Base-by-base conservation (phyloP, 2,329 filamentous ascomycete species). In the Monilinia fructigena region DNA sequence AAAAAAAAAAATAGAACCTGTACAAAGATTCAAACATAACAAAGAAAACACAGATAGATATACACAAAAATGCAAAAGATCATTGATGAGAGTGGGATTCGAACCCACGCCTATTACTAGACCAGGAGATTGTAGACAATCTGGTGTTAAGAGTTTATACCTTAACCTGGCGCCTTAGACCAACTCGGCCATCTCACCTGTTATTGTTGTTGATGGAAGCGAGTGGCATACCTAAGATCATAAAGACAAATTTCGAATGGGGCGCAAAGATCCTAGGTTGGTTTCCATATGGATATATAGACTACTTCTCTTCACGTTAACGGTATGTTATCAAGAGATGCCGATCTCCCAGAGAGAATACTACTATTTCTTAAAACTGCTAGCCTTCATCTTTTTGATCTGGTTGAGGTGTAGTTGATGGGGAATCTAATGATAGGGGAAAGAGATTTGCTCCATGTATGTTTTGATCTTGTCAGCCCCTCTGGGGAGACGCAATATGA, bases 161-260 rank as follows among this genome's bases (percentile, higher is more conserved):
- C 56, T 60, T 60, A 60, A 60, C 56, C 56, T 60, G 56, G 56
- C 56, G 56, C 56, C 56, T 60, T 60, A 48, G 56, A 60, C 56
- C 56, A 48, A 60, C 56, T 60, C 56, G 42, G 58, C 45, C 45
- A 60, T 60, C 58, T 60, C 58, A 60, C 58, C 56, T 16, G 12
- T 11, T 48, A 10, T 11, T 53, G 28, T 2, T 8, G 45, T 58
- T 58, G 40, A 31, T 47, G 10, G 1, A 8, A 1, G 14, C 10
- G 0, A 14, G 8, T 2, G 38, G 1, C 2, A 0, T 0, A 0
- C 0, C 1, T 1, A 2, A 1, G 16, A 1, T 12, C 45, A 45
- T 26, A 0, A 45, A 40, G n/a, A 3, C 8, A 3, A 55, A 14
- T 40, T 14, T 3, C 23, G 5, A 6, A 7, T 20, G 31, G n/a